Evolutionary conservation across 2,329 filamentous ascomycete species (phyloP).

Genomic region (Clathrospora elynae): DNA sequence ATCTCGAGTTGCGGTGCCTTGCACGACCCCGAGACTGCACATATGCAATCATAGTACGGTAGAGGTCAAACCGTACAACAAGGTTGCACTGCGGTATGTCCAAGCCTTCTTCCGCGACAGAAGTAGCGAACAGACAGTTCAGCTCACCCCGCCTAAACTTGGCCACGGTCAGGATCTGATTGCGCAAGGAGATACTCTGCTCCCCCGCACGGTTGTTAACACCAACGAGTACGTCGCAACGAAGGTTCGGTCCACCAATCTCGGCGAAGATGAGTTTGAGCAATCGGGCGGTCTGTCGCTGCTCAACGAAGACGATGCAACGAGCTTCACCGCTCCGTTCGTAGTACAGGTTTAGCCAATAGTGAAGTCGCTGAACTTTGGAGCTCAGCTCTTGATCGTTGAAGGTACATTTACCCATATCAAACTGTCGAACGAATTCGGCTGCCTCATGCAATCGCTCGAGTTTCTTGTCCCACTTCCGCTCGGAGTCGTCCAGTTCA

Average conservation of each 20-base stretch:
- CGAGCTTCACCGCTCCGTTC: constrained; percentile 61
- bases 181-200: constrained; percentile 68
- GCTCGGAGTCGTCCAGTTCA: constrained; percentile 32
- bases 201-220: constrained; percentile 59
- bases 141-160: constrained; percentile 64
- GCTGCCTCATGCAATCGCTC: constrained; percentile 64
- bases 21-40: constrained; percentile 91
- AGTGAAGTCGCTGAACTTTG: constrained; percentile 70
- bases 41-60: constrained; percentile 89
- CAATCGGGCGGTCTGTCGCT: constrained; percentile 75
- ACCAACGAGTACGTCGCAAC: constrained; percentile 68
- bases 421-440: constrained; percentile 59
- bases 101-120: constrained; percentile 68
- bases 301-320: constrained; percentile 87
- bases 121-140: constrained; percentile 68
- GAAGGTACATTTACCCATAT: constrained; percentile 51
- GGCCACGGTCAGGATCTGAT: constrained; percentile 75
- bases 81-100: constrained; percentile 70
- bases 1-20: constrained; percentile 75
- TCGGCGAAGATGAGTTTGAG: constrained; percentile 69
- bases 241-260: constrained; percentile 64
- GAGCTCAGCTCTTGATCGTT: constrained; percentile 63
- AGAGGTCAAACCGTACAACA: constrained; percentile 82
- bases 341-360: constrained; percentile 68
- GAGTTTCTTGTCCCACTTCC: constrained; percentile 60